Conservation (phyloP, 2,329 filamentous ascomycete species). For the Reticulascus tulasneorum region DNA sequence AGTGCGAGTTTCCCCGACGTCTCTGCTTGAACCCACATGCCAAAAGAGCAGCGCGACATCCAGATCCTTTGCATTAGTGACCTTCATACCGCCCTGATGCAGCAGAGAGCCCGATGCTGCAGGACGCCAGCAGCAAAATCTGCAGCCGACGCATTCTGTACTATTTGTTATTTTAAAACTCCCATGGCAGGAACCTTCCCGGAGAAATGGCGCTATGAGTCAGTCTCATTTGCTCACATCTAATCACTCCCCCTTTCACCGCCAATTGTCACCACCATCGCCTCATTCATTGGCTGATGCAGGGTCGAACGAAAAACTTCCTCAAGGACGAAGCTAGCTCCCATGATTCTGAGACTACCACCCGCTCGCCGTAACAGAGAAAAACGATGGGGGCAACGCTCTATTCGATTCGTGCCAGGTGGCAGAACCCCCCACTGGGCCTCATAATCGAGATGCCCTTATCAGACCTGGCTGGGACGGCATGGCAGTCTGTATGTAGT, state of each 20-base stretch:
- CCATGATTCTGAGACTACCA: too few relatives aligned
- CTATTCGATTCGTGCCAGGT: too few relatives aligned
- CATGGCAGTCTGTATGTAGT: too few relatives aligned
- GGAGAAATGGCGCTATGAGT: constrained; percentile 8
- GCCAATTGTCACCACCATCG: constrained; percentile 3
- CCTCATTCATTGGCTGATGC: constrained; percentile 8
- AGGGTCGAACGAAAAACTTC: neutral
- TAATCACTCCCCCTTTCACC: constrained; percentile 7
- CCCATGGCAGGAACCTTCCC: neutral
- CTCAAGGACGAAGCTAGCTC: too few relatives aligned
- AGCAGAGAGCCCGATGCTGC: neutral
- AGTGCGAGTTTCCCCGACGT: too few relatives aligned
- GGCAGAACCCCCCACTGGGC: too few relatives aligned
- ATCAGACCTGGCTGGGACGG: too few relatives aligned
- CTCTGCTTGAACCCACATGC: constrained; percentile 4
- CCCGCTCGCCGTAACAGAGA: too few relatives aligned
- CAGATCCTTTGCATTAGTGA: constrained; percentile 10
- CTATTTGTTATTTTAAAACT: neutral
- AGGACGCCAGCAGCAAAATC: neutral
- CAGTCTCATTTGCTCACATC: constrained; percentile 6
- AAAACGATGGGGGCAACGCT: too few relatives aligned
- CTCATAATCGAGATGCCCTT: too few relatives aligned
- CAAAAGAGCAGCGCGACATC: constrained; percentile 1
- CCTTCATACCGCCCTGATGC: constrained; percentile 1
- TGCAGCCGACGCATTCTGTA: neutral